A percentile compares a stretch with the other conserved stretches of the same genome.
phyloP scores from a whole-genome alignment of 2,329 filamentous ascomycete species.

The Ceratocystis cubensis region DNA sequence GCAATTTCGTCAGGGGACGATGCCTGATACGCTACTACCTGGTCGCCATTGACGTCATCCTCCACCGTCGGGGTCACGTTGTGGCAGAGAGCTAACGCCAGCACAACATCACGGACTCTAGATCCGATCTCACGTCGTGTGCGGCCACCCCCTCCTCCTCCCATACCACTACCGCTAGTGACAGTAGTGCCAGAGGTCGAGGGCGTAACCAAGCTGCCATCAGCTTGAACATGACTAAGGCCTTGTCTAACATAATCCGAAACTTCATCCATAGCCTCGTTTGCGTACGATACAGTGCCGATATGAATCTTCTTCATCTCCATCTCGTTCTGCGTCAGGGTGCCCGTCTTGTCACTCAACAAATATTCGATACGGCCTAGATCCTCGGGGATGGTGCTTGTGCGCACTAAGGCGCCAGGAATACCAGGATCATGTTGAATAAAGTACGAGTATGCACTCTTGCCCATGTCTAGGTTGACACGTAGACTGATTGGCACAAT shows the following conservation, averaged over 20 bases:
- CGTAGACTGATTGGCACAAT: slow-evolving; percentile 95
- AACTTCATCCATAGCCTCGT: slow-evolving; percentile 98
- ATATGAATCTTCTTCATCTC: slow-evolving; percentile 98
- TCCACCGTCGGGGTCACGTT: slow-evolving; percentile 80
- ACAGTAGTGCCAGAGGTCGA: slow-evolving; percentile 46
- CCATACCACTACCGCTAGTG: slow-evolving; percentile 29
- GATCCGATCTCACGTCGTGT: slow-evolving; percentile 88
- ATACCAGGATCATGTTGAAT: slow-evolving; percentile 88
- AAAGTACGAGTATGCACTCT: slow-evolving; percentile 89
- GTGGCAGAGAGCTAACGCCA: slow-evolving; percentile 86
- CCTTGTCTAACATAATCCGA: slow-evolving; percentile 72
- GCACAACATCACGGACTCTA: slow-evolving; percentile 80
- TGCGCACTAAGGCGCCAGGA: slow-evolving; percentile 81
- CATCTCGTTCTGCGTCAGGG: slow-evolving; percentile 95
- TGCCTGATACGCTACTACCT: slow-evolving; percentile 79
- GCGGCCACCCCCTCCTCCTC: slow-evolving; percentile 52
- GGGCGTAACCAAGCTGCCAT: slow-evolving; percentile 52
- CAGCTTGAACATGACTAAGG: slow-evolving; percentile 42
- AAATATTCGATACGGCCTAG: slow-evolving; percentile 91
- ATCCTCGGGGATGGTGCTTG: slow-evolving; percentile 95
- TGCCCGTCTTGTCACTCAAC: slow-evolving; percentile 96
- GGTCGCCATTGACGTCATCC: slow-evolving; percentile 68
- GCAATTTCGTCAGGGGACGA: slow-evolving; percentile 97
- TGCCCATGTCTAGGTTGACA: slow-evolving; percentile 94
- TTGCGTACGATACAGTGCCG: slow-evolving; percentile 93